A percentile compares a stretch with the other conserved stretches of the same genome.
Evolutionary conservation across 2,329 filamentous ascomycete species (phyloP).

Genomic region (Berkeleyomyces rouxiae): DNA sequence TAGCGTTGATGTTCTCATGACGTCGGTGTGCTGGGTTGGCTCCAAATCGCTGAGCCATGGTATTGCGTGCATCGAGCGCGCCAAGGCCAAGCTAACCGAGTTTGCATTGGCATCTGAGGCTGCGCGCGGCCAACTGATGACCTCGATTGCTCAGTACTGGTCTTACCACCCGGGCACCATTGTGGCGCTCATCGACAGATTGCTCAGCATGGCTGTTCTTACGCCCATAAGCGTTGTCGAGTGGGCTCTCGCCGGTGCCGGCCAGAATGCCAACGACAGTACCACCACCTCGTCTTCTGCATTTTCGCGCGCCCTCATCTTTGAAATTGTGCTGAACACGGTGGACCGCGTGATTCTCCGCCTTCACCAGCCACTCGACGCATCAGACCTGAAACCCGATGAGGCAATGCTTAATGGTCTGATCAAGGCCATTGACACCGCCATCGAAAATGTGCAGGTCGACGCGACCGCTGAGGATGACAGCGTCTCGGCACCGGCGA

Average conservation of each 20-base stretch:
- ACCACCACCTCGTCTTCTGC: conserved; percentile 44
- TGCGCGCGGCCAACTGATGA: conserved; percentile 75
- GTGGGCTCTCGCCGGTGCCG: conserved; percentile 56
- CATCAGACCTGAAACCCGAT: conserved; percentile 4
- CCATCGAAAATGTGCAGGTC: conserved; percentile 59
- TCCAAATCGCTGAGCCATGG: conserved; percentile 94
- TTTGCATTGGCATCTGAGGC: conserved; percentile 58
- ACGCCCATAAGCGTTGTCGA: conserved; percentile 72
- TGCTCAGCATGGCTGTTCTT: conserved; percentile 92
- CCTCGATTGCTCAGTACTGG: conserved; percentile 87
- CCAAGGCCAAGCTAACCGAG: conserved; percentile 71
- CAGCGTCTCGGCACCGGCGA: conserved; percentile 31
- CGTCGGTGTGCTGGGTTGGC: conserved; percentile 80
- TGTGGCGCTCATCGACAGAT: conserved; percentile 84
- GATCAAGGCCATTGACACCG: conserved; percentile 37
- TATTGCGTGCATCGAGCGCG: conserved; percentile 86
- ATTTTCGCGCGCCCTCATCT: conserved; percentile 61
- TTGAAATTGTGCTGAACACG: conserved; percentile 79
- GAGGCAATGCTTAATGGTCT: conserved; percentile 22
- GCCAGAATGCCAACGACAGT: conserved; percentile 30
- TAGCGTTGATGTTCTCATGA: conserved; percentile 90
- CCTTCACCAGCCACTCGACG: conserved; percentile 8
- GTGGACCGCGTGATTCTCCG: conserved; percentile 31
- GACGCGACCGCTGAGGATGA: conserved; percentile 42
- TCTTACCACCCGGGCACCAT: conserved; percentile 79